Evolutionary conservation across 106 monocot species (phyloP).

Genomic region (Xerophyta viscosa): DNA sequence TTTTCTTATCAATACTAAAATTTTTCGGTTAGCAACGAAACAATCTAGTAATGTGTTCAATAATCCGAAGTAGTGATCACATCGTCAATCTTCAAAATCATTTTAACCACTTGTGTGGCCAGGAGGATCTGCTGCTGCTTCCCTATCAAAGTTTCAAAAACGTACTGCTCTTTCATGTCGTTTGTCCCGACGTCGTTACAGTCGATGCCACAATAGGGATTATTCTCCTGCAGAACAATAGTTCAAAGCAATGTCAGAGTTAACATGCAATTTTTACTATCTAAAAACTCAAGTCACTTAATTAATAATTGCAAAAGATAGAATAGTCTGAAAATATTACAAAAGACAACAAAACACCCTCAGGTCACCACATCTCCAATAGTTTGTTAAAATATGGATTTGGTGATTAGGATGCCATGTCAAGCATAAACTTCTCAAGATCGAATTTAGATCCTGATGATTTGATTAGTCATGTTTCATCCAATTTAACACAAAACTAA

Average conservation of each 20-base stretch:
- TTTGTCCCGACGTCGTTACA: constrained; percentile 93
- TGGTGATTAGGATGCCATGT: no score
- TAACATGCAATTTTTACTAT: neutral
- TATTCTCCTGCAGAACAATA: constrained; percentile 16
- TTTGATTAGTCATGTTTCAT: no score
- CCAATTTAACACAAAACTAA: no score
- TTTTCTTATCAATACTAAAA: neutral
- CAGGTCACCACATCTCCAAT: no score
- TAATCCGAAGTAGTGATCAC: constrained; percentile 73
- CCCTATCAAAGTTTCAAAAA: constrained; percentile 89
- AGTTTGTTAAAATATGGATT: no score
- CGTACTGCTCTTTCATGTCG: constrained; percentile 82
- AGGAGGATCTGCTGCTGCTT: constrained; percentile 95
- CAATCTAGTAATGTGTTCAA: constrained; percentile 12
- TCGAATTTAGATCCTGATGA: no score
- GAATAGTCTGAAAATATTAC: no score
- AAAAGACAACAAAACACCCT: no score
- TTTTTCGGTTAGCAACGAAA: no score
- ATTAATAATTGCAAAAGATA: no score
- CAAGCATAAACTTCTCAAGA: no score
- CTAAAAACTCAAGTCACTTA: neutral
- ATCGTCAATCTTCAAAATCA: constrained; percentile 97
- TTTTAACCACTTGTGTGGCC: constrained; percentile 93
- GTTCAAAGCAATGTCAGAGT: neutral
- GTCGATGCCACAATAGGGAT: constrained; percentile 77